Percentiles rank a stretch among this genome's conserved stretches.
Evolutionary conservation across 371 early-diverging fungal species (phyloP).

Genomic region (Lichtheimia ornata): DNA sequence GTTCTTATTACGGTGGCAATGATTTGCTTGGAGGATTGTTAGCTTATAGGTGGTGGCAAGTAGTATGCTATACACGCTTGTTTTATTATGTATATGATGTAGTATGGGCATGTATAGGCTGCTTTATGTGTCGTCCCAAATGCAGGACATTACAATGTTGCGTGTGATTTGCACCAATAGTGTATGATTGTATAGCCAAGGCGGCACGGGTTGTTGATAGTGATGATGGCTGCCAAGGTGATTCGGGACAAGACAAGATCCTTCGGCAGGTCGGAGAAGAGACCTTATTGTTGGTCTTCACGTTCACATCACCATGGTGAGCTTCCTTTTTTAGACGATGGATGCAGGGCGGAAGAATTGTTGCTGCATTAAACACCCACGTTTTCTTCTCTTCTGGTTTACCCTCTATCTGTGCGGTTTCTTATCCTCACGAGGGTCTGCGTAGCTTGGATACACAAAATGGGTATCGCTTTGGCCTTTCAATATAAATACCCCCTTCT

Average conservation of each 20-base stretch:
- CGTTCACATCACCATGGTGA: slow-evolving; percentile 7
- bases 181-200: no score
- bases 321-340: slow-evolving; percentile 7
- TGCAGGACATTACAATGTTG: no score
- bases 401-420: slow-evolving; percentile 14
- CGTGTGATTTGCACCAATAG: no score
- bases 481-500: slow-evolving; percentile 18
- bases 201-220: no score
- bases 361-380: slow-evolving; percentile 11
- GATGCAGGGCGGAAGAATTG: slow-evolving; percentile 14
- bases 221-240: no score
- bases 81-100: no score
- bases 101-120: no score
- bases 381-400: slow-evolving; percentile 14
- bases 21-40: background rate
- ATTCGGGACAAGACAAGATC: no score
- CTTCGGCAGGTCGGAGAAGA: no score
- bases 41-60: background rate
- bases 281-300: background rate
- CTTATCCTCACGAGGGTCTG: slow-evolving; percentile 15
- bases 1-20: background rate
- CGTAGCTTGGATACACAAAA: slow-evolving; percentile 5
- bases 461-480: background rate
- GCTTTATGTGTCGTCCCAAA: no score
- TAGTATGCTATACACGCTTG: background rate